Conservation (phyloP, 768 basidiomycete genomes). For the Lentinula lateritia region DNA sequence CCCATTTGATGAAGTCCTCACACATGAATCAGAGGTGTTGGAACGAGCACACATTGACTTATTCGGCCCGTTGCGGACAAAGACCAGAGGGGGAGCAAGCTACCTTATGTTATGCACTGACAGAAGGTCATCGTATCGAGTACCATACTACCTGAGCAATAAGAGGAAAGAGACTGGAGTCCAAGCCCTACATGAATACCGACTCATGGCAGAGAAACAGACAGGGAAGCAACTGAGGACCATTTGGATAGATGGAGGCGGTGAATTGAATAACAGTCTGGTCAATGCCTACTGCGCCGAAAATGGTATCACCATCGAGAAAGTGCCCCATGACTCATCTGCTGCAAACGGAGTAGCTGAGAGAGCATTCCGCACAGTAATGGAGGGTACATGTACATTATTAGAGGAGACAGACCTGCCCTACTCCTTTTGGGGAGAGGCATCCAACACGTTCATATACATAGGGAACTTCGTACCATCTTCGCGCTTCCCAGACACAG, state of each 20-base stretch:
- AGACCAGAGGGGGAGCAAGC: constrained; percentile 10
- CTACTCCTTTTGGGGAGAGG: not conserved
- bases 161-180: constrained; percentile 16
- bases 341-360: constrained; percentile 22
- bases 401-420: not conserved
- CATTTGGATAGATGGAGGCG: constrained; percentile 20
- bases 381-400: constrained; percentile 11
- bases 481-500: not conserved
- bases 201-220: constrained; percentile 10
- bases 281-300: constrained; percentile 13
- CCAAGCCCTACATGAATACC: constrained; percentile 13
- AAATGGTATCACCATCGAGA: constrained; percentile 17
- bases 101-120: constrained; percentile 22
- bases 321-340: constrained; percentile 16
- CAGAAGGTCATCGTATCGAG: constrained; percentile 11
- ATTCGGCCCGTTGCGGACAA: constrained; percentile 16
- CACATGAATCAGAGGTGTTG: constrained; percentile 11
- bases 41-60: constrained; percentile 19
- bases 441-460: not conserved
- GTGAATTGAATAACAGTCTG: constrained; percentile 19
- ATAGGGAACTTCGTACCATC: not conserved
- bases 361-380: constrained; percentile 14
- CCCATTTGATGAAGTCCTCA: constrained; percentile 17
- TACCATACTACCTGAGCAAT: constrained; percentile 14
- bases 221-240: constrained; percentile 1